These are phyloP conservation scores for Volvariella surrecta DNA, from an alignment of 1,284 basidiomycete species.

Conservation along the genomic window DNA sequence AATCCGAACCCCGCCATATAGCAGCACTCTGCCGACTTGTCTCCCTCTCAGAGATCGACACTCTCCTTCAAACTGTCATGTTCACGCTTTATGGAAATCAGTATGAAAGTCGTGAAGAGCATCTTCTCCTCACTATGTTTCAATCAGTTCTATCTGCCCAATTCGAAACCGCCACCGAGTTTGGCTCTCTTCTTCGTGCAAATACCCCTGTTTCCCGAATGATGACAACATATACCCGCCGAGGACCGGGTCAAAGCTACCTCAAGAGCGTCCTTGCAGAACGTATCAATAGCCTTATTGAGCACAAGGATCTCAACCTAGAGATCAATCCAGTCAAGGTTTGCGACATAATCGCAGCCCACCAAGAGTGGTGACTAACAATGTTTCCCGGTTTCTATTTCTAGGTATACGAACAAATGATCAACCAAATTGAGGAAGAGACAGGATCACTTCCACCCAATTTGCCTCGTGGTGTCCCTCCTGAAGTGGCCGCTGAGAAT, in stretches of 20 bases:
- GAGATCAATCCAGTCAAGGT: slow-evolving; percentile 99
- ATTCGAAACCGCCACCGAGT: slow-evolving; percentile 97
- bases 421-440: slow-evolving; percentile 96
- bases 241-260: slow-evolving; percentile 96
- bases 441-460: slow-evolving; percentile 86
- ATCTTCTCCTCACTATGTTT: slow-evolving; percentile 98
- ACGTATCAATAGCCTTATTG: slow-evolving; percentile 95
- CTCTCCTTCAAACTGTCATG: slow-evolving; percentile 99
- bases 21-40: slow-evolving; percentile 97
- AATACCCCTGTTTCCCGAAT: slow-evolving; percentile 99
- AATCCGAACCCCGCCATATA: slow-evolving; percentile 95
- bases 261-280: slow-evolving; percentile 95
- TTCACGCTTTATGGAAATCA: slow-evolving; percentile 99
- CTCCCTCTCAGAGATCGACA: slow-evolving; percentile 94
- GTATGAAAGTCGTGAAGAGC: slow-evolving; percentile 98
- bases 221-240: slow-evolving; percentile 99
- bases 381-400: background rate
- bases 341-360: slow-evolving; percentile 3
- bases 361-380: background rate
- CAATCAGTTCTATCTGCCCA: slow-evolving; percentile 96
- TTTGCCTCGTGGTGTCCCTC: slow-evolving; percentile 85
- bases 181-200: slow-evolving; percentile 92
- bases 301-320: slow-evolving; percentile 96
- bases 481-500: slow-evolving; percentile 91
- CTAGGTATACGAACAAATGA: slow-evolving; percentile 95